Percentiles rank a stretch among this genome's conserved stretches.
Evolutionary conservation across 73 alveolate species (phyloP).

Genomic region (Paramecium primaurelia): DNA sequence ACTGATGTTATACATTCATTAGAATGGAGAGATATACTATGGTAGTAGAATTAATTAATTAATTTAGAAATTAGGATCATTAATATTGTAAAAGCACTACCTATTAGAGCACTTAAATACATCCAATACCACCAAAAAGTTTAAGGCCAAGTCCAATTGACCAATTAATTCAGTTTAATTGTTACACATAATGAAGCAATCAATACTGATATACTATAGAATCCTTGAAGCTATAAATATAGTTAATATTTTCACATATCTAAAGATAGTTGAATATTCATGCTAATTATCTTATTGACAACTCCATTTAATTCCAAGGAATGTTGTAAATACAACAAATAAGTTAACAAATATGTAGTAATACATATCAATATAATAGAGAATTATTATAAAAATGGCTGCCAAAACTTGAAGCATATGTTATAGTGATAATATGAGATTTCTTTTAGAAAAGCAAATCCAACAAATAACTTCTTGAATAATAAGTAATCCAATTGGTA

Average conservation of each 20-base stretch:
- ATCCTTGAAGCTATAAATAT: background rate
- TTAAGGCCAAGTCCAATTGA: slow-evolving; percentile 37
- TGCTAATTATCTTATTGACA: background rate
- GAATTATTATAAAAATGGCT: background rate
- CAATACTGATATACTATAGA: background rate
- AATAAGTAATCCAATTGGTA: background rate
- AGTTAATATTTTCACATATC: background rate
- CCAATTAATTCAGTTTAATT: background rate
- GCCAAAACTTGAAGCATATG: background rate
- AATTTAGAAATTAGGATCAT: slow-evolving; percentile 11
- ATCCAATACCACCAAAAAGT: slow-evolving; percentile 54
- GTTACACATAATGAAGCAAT: slow-evolving; percentile 28
- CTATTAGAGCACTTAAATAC: slow-evolving; percentile 16
- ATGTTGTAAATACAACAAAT: background rate
- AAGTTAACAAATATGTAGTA: background rate
- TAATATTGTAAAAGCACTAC: background rate
- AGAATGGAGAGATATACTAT: background rate
- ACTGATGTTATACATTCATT: background rate
- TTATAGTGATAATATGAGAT: background rate
- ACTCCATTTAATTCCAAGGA: background rate
- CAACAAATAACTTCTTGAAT: background rate
- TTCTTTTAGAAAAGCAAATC: background rate
- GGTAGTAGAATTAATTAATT: background rate
- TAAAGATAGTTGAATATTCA: slow-evolving; percentile 6
- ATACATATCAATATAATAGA: background rate